Evolutionary conservation across 2,329 filamentous ascomycete genomes (phyloP), one percentile per base, ranked within the genome.

Genomic region (Hymenoscyphus albidus): DNA sequence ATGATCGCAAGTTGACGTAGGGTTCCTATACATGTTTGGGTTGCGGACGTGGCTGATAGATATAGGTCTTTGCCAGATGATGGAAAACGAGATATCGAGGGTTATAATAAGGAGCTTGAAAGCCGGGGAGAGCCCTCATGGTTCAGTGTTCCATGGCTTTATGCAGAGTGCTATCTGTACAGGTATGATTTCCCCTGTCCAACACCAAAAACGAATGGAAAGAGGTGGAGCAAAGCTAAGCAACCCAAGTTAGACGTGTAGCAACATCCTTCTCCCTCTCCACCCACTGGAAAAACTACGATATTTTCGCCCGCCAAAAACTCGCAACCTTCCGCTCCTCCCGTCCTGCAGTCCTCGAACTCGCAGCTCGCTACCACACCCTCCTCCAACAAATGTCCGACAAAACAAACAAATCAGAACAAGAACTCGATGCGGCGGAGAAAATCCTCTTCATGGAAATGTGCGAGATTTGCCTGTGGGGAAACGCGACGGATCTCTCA

Each of bases 401-500:
- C 63, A 83, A 84, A 70, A 78, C 64, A 44, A 54, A 63, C 9
- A 71, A 68, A 27, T 59, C 68, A 0, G 61, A 70, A 32, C 55
- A 60, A 13, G 70, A 73, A 55, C 63, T 70, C 16, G 83, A 86
- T 38, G 85, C 89, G 63, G 88, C 91, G 0, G 91, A 96, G 75
- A 86, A 87, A 74, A 78, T 93, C 0, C 80, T 97, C 32, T 98
- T 98, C 79, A 83, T 83, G 31, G 94, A 98, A 76, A 96, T 98
- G 90, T 93, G 89, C 77, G 92, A 97, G 81, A 95, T 97, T 71
- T 97, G 93, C 75, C 85, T 98, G 1, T 98, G 94, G 94, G 94
- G 94, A 12, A 98, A 98, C 76, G 95, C 94, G 1, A 98, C 94
- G 0, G 95, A 98, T 76, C 82, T 98, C 14, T 96, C 92, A 0